phyloP scores from a whole-genome alignment of 768 basidiomycete species.

The Leccinum broughii region DNA sequence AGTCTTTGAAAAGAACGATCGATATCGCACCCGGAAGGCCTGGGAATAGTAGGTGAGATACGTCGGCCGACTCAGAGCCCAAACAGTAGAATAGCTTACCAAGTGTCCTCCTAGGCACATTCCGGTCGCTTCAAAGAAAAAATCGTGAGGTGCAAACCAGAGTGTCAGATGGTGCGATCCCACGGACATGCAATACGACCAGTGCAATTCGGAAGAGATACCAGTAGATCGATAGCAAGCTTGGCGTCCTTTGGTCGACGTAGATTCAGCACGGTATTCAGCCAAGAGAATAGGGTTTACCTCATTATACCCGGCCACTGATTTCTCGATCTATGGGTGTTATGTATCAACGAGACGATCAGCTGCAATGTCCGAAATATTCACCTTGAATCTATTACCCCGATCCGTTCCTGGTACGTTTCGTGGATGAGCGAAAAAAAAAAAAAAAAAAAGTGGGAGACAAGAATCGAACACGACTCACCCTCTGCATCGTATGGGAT shows the following conservation, averaged over 20 bases:
- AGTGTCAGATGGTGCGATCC: too few species aligned
- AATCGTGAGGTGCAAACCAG: slow-evolving; percentile 3
- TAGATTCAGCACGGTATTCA: slow-evolving; percentile 2
- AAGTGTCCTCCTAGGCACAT: slow-evolving; percentile 91
- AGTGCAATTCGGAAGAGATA: slow-evolving; percentile 77
- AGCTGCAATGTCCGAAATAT: not conserved
- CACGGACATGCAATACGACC: slow-evolving; percentile 46
- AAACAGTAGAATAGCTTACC: slow-evolving; percentile 36
- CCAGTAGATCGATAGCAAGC: slow-evolving; percentile 73
- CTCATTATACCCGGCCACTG: slow-evolving; percentile 85
- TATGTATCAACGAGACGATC: slow-evolving; percentile 5
- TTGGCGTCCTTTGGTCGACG: slow-evolving; percentile 63
- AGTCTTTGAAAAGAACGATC: not conserved
- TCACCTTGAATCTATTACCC: slow-evolving; percentile 90
- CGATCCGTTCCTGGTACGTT: slow-evolving; percentile 66
- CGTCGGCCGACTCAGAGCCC: not conserved
- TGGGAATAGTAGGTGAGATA: slow-evolving; percentile 21
- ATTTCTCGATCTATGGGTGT: slow-evolving; percentile 78
- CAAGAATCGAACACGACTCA: slow-evolving; percentile 20
- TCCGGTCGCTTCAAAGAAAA: slow-evolving; percentile 60
- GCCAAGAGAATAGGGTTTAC: slow-evolving; percentile 35
- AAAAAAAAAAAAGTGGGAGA: not conserved
- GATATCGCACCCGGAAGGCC: slow-evolving; percentile 47
- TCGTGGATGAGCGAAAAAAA: not conserved
- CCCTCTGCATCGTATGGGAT: slow-evolving; percentile 89